A percentile compares a stretch with the other conserved stretches of the same genome.
These are phyloP conservation scores for Crithidia acanthocephali DNA, from an alignment of 208 protist species.

Conservation along the genomic window DNA sequence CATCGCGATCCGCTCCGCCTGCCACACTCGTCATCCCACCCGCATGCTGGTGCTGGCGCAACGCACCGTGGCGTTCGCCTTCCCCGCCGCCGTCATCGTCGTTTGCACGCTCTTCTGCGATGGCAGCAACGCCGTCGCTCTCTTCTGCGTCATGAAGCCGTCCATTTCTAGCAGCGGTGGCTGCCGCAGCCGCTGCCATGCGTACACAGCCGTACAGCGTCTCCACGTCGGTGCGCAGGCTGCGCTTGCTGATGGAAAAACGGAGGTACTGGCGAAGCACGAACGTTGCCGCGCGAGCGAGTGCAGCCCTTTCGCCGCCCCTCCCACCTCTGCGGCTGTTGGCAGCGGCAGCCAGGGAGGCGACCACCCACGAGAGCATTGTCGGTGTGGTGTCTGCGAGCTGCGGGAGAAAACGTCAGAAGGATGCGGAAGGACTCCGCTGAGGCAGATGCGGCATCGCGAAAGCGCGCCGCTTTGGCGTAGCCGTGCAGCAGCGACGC, in stretches of 20 bases:
- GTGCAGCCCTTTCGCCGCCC: background rate
- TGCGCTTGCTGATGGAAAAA: background rate
- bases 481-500: slow-evolving; percentile 2
- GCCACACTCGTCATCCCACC: no score
- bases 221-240: slow-evolving; percentile 25
- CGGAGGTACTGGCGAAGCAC: slow-evolving; percentile 13
- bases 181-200: background rate
- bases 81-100: no score
- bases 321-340: no score
- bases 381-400: slow-evolving; percentile 4
- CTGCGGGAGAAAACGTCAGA: slow-evolving; percentile 10
- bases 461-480: background rate
- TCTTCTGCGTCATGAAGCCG: no score
- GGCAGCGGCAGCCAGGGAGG: slow-evolving; percentile 10
- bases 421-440: background rate
- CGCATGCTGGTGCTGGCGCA: no score
- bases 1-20: no score
- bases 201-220: slow-evolving; percentile 20
- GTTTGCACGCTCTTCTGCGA: no score
- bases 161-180: no score
- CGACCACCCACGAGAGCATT: slow-evolving; percentile 32
- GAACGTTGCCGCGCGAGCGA: background rate
- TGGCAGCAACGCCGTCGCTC: no score
- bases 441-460: background rate
- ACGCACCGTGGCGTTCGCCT: no score